Conservation (phyloP, 345 rosid genomes). For the Murraya koenigii region DNA sequence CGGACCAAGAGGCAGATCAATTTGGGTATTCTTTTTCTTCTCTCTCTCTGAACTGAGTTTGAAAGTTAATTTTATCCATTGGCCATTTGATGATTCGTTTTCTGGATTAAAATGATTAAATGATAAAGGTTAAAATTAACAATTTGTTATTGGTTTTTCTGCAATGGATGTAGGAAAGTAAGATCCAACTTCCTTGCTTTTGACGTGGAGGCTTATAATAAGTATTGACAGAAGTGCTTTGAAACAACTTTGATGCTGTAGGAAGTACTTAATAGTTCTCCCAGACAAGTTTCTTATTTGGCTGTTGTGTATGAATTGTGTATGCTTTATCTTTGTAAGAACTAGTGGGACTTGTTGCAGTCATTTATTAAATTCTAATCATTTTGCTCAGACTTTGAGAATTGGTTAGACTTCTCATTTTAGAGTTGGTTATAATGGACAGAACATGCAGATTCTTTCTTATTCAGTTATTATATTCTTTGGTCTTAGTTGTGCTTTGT, state of each 20-base stretch:
- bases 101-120: neutral
- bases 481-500: slow-evolving; percentile 1
- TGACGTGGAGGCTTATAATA: neutral
- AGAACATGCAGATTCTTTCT: neutral
- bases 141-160: neutral
- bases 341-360: neutral
- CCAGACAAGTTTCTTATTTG: neutral
- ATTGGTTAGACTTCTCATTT: neutral
- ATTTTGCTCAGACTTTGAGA: neutral
- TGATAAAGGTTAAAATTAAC: neutral
- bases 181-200: neutral
- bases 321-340: too few relatives aligned
- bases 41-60: neutral
- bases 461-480: neutral
- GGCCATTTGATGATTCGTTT: neutral
- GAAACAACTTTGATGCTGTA: neutral
- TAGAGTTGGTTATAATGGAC: neutral
- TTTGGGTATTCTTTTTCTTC: slow-evolving; percentile 40
- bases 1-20: slow-evolving; percentile 72
- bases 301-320: neutral
- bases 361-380: neutral
- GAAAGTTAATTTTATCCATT: neutral
- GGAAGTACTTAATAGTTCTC: neutral
- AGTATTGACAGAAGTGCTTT: neutral
- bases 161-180: neutral